Conservation (phyloP, 768 basidiomycete species). For the Omphalotus guepiniiformis region DNA sequence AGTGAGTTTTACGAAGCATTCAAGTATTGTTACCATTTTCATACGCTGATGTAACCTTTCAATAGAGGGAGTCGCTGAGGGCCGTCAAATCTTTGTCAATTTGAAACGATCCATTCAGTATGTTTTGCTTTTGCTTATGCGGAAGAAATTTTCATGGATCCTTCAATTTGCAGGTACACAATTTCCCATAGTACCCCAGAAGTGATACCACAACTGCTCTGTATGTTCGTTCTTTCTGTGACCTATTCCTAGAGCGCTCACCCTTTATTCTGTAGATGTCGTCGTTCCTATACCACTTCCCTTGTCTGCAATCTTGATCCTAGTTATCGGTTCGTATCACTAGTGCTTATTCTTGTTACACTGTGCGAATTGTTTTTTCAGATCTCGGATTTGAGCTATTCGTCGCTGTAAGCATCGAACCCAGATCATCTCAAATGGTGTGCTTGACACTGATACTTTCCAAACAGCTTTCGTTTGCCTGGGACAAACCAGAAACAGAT, state of each 20-base stretch:
- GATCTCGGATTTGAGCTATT: slow-evolving; percentile 72
- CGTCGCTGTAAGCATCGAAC: slow-evolving; percentile 46
- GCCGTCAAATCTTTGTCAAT: slow-evolving; percentile 67
- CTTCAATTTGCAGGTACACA: slow-evolving; percentile 42
- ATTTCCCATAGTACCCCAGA: slow-evolving; percentile 65
- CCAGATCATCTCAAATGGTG: neutral
- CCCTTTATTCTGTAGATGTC: slow-evolving; percentile 43
- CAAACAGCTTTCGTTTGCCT: slow-evolving; percentile 71
- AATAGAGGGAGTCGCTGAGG: slow-evolving; percentile 65
- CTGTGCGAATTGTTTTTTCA: slow-evolving; percentile 17
- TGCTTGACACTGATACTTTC: neutral
- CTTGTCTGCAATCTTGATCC: slow-evolving; percentile 62
- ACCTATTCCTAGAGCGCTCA: neutral
- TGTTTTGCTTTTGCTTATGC: slow-evolving; percentile 12
- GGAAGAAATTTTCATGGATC: neutral
- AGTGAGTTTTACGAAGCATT: slow-evolving; percentile 39
- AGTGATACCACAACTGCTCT: slow-evolving; percentile 64
- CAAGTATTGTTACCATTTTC: neutral
- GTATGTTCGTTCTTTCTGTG: slow-evolving; percentile 29
- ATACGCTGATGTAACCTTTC: too few relatives aligned
- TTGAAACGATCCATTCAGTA: slow-evolving; percentile 69
- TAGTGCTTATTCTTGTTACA: neutral
- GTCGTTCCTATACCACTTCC: slow-evolving; percentile 66
- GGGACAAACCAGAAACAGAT: slow-evolving; percentile 63
- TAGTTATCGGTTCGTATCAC: slow-evolving; percentile 54